Evolutionary conservation across 2,329 filamentous ascomycete genomes (phyloP).

Genomic region (Botrytis byssoidea): DNA sequence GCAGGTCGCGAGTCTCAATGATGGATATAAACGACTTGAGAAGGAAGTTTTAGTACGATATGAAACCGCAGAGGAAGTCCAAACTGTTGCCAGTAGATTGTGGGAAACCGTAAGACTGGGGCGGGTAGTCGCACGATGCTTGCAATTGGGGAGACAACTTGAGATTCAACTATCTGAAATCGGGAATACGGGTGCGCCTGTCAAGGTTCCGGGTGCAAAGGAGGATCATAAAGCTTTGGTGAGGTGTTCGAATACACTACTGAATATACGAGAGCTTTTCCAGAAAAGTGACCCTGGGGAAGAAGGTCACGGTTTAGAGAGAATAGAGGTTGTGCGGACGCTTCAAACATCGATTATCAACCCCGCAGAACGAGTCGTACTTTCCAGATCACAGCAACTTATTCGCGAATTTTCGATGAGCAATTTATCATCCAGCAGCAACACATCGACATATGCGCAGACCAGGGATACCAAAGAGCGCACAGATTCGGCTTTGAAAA

Average conservation of each 20-base stretch:
- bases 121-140: conserved; percentile 71
- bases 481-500: conserved; percentile 69
- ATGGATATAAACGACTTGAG: conserved; percentile 82
- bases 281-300: conserved; percentile 65
- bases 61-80: conserved; percentile 80
- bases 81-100: conserved; percentile 71
- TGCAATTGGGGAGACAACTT: conserved; percentile 80
- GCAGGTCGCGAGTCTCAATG: conserved; percentile 76
- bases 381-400: conserved; percentile 71
- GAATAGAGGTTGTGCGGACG: conserved; percentile 68
- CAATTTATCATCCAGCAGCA: conserved; percentile 47
- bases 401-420: conserved; percentile 82
- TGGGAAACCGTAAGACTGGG: conserved; percentile 78
- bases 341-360: conserved; percentile 67
- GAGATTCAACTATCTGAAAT: conserved; percentile 81
- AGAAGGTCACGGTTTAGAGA: conserved; percentile 74
- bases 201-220: conserved; percentile 39
- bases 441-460: conserved; percentile 58
- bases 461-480: conserved; percentile 72
- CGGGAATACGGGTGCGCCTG: conserved; percentile 37
- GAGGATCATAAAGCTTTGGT: conserved; percentile 78
- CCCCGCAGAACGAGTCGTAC: conserved; percentile 72
- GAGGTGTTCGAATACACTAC: conserved; percentile 75
- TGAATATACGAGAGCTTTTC: conserved; percentile 73
- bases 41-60: conserved; percentile 84